Evolutionary conservation across 495 filamentous ascomycete species (phyloP).

Genomic region (Trichoderma asperelloides): DNA sequence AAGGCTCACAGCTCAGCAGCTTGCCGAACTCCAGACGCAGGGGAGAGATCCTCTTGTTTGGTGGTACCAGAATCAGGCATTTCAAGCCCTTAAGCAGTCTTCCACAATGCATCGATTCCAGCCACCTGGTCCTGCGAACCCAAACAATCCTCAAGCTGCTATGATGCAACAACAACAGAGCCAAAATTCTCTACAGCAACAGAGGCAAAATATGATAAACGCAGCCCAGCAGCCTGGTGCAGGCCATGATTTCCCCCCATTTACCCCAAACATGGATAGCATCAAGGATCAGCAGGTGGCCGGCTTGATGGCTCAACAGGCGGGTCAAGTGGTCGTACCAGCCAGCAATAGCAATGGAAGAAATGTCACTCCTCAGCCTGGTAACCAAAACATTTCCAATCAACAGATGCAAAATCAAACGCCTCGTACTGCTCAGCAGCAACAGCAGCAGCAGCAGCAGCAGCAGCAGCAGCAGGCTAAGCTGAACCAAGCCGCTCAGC

Average conservation of each 20-base stretch:
- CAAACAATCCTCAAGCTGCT: conserved; percentile 12
- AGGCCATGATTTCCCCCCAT: conserved; percentile 23
- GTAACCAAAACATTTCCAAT: conserved; percentile 26
- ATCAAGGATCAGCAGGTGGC: conserved; percentile 40
- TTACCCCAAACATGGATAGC: conserved; percentile 37
- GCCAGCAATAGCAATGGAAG: conserved; percentile 36
- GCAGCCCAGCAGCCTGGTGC: conserved; percentile 21
- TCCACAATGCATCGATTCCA: conserved; percentile 11
- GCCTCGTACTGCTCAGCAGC: conserved; percentile 17
- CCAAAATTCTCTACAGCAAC: conserved; percentile 22
- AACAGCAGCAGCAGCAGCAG: conserved; percentile 27
- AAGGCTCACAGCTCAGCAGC: conserved; percentile 21
- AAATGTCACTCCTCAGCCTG: conserved; percentile 31
- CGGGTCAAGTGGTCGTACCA: conserved; percentile 44
- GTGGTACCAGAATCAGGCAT: conserved; percentile 33
- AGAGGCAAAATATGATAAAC: conserved; percentile 27
- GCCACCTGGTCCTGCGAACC: neutral
- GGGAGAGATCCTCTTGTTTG: conserved; percentile 31
- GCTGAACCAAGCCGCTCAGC: conserved; percentile 29
- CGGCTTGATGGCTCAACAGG: conserved; percentile 35
- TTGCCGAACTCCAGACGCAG: conserved; percentile 25
- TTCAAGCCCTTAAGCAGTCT: conserved; percentile 20
- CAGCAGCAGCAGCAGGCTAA: conserved; percentile 30
- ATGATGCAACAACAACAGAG: conserved; percentile 17
- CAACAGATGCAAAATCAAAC: conserved; percentile 23